Percentiles rank a stretch among this genome's conserved stretches.
phyloP scores from a whole-genome alignment of 495 filamentous ascomycete genomes.

The Umbilicaria muhlenbergii region DNA sequence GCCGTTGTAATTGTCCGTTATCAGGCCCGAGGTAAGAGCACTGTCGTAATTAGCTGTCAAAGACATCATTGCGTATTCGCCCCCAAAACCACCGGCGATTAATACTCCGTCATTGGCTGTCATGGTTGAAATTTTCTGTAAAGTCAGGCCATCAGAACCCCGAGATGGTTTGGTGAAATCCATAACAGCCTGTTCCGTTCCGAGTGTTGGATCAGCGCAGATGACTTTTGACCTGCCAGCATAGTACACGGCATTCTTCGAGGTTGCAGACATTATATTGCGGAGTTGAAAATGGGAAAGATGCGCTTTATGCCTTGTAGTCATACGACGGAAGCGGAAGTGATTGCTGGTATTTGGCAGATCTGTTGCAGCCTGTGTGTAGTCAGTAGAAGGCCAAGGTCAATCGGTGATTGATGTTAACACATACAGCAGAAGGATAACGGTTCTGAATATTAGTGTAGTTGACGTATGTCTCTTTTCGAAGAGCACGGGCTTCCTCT shows the following conservation, averaged over 20 bases:
- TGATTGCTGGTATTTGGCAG: slow-evolving; percentile 35
- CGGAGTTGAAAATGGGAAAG: slow-evolving; percentile 82
- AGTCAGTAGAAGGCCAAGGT: slow-evolving; percentile 4
- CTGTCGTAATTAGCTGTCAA: slow-evolving; percentile 31
- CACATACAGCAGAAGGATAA: not conserved
- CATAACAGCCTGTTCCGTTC: slow-evolving; percentile 37
- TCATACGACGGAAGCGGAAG: slow-evolving; percentile 59
- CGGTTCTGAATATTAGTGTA: slow-evolving; percentile 31
- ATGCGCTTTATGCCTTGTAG: slow-evolving; percentile 43
- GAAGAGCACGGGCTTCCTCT: slow-evolving; percentile 39
- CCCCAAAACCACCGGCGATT: slow-evolving; percentile 66
- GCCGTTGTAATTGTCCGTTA: slow-evolving; percentile 51
- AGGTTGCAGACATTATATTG: slow-evolving; percentile 60
- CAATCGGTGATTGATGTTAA: not conserved
- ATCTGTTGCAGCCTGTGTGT: slow-evolving; percentile 17
- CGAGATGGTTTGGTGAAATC: slow-evolving; percentile 36
- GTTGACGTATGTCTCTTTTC: slow-evolving; percentile 40
- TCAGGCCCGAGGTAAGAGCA: slow-evolving; percentile 39
- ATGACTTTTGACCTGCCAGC: slow-evolving; percentile 35
- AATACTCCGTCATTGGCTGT: slow-evolving; percentile 49
- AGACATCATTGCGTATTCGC: slow-evolving; percentile 57
- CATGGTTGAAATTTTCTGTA: slow-evolving; percentile 50
- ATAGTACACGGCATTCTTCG: slow-evolving; percentile 65
- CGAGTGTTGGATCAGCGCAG: slow-evolving; percentile 12
- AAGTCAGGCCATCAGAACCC: slow-evolving; percentile 13